Conservation (phyloP, 139 green algal genomes). For the Protoeuglena noctilucae region DNA sequence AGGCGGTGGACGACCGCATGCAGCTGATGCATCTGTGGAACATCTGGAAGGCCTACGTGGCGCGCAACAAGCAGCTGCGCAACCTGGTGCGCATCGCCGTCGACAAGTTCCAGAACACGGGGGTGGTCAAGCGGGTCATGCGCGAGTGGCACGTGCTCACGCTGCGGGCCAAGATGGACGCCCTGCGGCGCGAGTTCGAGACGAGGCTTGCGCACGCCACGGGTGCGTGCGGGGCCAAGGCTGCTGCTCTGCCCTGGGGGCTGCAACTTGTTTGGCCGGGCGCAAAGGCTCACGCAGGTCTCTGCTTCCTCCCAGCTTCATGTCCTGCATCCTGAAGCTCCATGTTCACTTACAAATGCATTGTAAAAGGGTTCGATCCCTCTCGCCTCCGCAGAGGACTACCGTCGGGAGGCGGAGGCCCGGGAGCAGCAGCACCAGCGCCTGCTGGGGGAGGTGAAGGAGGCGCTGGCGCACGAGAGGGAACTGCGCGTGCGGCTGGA, state of each 20-base stretch:
- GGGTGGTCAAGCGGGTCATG: not conserved
- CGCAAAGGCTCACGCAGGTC: not conserved
- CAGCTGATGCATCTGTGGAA: too few relatives aligned
- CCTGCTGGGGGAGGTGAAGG: not conserved
- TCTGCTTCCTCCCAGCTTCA: not conserved
- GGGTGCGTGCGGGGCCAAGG: too few relatives aligned
- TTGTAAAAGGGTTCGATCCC: too few relatives aligned
- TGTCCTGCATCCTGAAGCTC: not conserved
- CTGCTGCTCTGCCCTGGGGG: too few relatives aligned
- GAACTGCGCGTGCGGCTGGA: not conserved
- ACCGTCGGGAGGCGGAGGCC: too few relatives aligned
- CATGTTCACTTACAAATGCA: too few relatives aligned
- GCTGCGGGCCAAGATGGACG: not conserved
- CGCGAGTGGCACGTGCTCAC: not conserved
- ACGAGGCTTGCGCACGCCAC: not conserved
- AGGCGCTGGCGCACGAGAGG: not conserved
- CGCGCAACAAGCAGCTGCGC: not conserved
- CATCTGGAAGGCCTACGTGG: not conserved
- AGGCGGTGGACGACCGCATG: not conserved
- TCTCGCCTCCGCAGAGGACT: too few relatives aligned
- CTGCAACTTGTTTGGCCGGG: too few relatives aligned
- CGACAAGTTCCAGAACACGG: not conserved
- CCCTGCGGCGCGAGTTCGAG: not conserved
- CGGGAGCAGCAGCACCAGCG: not conserved
- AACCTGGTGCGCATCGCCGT: not conserved